A percentile compares a stretch with the other conserved stretches of the same genome.
Conservation (phyloP, 176 grass and related monocot species). For the Carex cristatella region DNA sequence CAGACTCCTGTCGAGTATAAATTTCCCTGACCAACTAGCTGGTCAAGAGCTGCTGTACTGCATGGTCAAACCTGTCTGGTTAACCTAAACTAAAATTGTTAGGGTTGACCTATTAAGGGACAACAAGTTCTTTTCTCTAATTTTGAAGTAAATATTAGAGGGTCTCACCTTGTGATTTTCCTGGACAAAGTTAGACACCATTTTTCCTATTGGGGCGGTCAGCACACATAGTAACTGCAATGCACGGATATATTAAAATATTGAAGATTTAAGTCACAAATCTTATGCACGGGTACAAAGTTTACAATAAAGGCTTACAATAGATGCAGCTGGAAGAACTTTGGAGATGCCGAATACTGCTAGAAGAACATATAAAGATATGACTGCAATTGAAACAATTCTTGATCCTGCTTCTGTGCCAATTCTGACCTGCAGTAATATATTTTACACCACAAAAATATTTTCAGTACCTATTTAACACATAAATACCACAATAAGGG, state of each 20-base stretch:
- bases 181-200: slow-evolving; percentile 57
- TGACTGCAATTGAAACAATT: slow-evolving; percentile 41
- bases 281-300: neutral
- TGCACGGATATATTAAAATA: neutral
- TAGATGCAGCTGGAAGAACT: slow-evolving; percentile 57
- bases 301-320: slow-evolving; percentile 34
- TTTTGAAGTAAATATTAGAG: neutral
- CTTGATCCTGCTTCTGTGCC: slow-evolving; percentile 53
- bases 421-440: slow-evolving; percentile 56
- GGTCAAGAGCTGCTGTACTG: neutral
- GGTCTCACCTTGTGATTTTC: slow-evolving; percentile 57
- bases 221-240: slow-evolving; percentile 51
- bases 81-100: slow-evolving; percentile 5
- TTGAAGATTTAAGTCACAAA: slow-evolving; percentile 1
- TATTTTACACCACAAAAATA: neutral
- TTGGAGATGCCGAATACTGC: slow-evolving; percentile 41
- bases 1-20: neutral
- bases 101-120: neutral
- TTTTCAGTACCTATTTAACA: neutral
- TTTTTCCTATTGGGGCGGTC: slow-evolving; percentile 57
- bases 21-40: neutral
- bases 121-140: neutral
- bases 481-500: neutral
- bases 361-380: slow-evolving; percentile 50
- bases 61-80: neutral